Evolutionary conservation across 2,329 filamentous ascomycete genomes (phyloP), one percentile per base, ranked within the genome.

Genomic region (Fusarium nelsonii): DNA sequence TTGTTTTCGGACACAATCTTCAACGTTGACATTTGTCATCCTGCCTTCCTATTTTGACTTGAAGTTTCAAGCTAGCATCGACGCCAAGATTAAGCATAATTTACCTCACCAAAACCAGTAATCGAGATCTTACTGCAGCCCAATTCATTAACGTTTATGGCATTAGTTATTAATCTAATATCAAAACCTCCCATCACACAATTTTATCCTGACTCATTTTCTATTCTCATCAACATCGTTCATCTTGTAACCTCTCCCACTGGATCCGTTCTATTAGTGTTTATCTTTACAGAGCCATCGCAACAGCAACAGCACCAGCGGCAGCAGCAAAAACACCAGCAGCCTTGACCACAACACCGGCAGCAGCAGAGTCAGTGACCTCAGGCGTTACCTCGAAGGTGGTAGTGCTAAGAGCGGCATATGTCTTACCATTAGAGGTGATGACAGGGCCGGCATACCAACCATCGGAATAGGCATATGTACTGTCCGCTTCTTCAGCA

Each of bases 301-400:
- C 18, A 1, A 56, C 11, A 3, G n/a, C 18, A 1, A 56, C 11
- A 3, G 46, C 53, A 10, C 53, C 53, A 8, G 28, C 44, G 14
- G 50, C 44, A 12, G 23, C 53, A 50, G 44, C 53, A 14, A 56
- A 26, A 18, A 50, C 44, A 14, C 44, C 36, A 12, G 43, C 26
- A 3, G 41, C 53, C 43, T 56, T 56, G 11, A 40, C 53, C 44
- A 50, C 20, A 4, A 50, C 6, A 3, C 53, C 53, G 14, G 53
- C 33, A 15, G 34, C 44, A 3, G 53, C 18, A 11, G 36, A 50
- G 2, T 50, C 34, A 2, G 23, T 23, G 6, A 23, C 23, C 23
- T 23, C 23, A 23, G 23, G 23, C 23, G 23, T 23, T 5, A 50
- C 44, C 15, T 33, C 34, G 16, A 32, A 16, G 15, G 18, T 8